Evolutionary conservation across 495 filamentous ascomycete genomes (phyloP).

Genomic region (Lophiotrema nucula): DNA sequence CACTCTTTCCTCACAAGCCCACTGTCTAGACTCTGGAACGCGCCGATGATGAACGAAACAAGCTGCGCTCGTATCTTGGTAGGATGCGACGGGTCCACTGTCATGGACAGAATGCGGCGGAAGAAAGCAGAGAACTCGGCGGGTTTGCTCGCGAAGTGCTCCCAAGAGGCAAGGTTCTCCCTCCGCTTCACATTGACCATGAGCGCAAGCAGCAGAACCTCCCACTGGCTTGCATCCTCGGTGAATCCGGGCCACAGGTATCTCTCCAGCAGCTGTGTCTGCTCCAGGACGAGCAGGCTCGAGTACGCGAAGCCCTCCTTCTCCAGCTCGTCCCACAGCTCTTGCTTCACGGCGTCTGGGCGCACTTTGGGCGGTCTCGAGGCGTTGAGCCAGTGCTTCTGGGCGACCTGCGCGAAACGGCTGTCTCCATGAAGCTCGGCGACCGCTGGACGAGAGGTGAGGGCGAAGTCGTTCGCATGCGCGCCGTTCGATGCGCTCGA

Average conservation of each 20-base stretch:
- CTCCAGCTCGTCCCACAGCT: constrained; percentile 90
- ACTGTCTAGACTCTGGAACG: constrained; percentile 93
- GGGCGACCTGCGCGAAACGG: constrained; percentile 78
- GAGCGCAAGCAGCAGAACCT: constrained; percentile 79
- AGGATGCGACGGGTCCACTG: constrained; percentile 72
- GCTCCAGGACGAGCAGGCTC: constrained; percentile 80
- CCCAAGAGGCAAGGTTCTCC: constrained; percentile 87
- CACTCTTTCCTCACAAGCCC: constrained; percentile 89
- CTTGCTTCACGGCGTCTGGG: constrained; percentile 78
- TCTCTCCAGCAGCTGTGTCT: constrained; percentile 86
- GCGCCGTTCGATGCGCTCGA: constrained; percentile 1
- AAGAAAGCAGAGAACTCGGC: constrained; percentile 88
- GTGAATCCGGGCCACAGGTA: constrained; percentile 93
- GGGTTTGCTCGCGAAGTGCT: constrained; percentile 71
- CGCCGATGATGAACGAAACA: constrained; percentile 80
- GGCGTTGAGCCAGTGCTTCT: constrained; percentile 76
- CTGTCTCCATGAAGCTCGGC: constrained; percentile 74
- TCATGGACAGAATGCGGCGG: constrained; percentile 85
- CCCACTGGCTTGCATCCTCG: constrained; percentile 85
- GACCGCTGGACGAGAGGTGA: constrained; percentile 40
- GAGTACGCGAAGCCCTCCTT: constrained; percentile 72
- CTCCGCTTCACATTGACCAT: constrained; percentile 85
- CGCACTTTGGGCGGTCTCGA: constrained; percentile 71
- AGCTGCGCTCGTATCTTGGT: constrained; percentile 72
- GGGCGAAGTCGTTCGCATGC: background rate